These are phyloP conservation scores for Lipomyces sp. DNA, from an alignment of 805 yeast genomes.

Conservation along the genomic window DNA sequence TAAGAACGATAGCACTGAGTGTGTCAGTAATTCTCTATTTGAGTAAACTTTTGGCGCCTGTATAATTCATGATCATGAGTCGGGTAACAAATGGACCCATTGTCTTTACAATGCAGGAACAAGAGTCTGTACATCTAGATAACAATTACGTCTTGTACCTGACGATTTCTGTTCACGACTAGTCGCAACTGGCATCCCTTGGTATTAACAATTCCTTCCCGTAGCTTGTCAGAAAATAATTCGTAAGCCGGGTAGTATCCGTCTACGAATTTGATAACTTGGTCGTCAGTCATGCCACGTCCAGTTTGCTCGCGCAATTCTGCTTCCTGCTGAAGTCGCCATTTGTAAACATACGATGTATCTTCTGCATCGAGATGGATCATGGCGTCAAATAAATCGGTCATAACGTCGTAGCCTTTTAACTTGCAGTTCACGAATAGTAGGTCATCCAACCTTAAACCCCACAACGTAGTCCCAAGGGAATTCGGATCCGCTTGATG, in stretches of 20 bases:
- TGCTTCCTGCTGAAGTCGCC: slow-evolving; percentile 81
- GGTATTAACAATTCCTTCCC: slow-evolving; percentile 35
- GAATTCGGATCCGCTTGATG: slow-evolving; percentile 37
- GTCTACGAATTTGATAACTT: slow-evolving; percentile 71
- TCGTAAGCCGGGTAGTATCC: slow-evolving; percentile 87
- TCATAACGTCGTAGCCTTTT: slow-evolving; percentile 54
- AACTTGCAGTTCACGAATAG: slow-evolving; percentile 59
- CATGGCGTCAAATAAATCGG: slow-evolving; percentile 65
- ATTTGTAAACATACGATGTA: slow-evolving; percentile 66
- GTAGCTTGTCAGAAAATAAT: slow-evolving; percentile 60
- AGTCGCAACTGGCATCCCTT: slow-evolving; percentile 41
- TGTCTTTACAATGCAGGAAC: not conserved
- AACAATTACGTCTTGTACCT: slow-evolving; percentile 1
- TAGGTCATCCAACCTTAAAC: slow-evolving; percentile 44
- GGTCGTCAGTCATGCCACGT: slow-evolving; percentile 76
- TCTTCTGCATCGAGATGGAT: slow-evolving; percentile 65
- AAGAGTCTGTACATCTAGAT: not conserved
- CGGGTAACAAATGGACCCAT: not conserved
- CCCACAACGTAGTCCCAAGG: slow-evolving; percentile 33
- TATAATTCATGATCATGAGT: too few species aligned
- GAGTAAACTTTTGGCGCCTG: too few species aligned
- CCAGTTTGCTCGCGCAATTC: slow-evolving; percentile 56
- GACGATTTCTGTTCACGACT: slow-evolving; percentile 14
- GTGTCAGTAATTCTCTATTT: too few species aligned
- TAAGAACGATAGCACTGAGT: too few species aligned